These are phyloP conservation scores for Aspergillus leporis DNA, from an alignment of 495 filamentous ascomycete genomes.

Conservation along the genomic window DNA sequence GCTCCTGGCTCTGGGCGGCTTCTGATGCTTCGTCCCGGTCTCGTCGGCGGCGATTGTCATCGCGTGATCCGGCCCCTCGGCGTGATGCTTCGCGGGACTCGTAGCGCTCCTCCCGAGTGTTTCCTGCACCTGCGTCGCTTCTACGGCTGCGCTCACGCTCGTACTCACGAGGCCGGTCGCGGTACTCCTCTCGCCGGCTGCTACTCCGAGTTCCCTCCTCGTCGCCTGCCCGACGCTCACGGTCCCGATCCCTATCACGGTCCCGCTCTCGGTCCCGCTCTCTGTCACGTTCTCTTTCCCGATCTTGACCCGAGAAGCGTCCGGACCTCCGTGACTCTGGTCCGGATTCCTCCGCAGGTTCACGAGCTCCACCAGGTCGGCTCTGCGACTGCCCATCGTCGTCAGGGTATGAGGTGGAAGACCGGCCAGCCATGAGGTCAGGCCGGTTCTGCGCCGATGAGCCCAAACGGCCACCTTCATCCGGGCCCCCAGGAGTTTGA, in stretches of 20 bases:
- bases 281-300: conserved; percentile 35
- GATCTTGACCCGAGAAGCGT: conserved; percentile 27
- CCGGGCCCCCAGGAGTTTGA: conserved; percentile 25
- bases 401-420: conserved; percentile 13
- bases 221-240: conserved; percentile 34
- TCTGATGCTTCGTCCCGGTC: conserved; percentile 39
- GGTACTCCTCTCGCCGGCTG: conserved; percentile 38
- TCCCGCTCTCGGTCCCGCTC: conserved; percentile 33
- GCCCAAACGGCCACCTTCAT: conserved; percentile 25
- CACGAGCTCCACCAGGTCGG: conserved; percentile 27
- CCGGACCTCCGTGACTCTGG: conserved; percentile 30
- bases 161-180: conserved; percentile 35
- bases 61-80: conserved; percentile 36
- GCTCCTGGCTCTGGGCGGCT: conserved; percentile 25
- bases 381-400: conserved; percentile 23
- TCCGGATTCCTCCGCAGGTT: conserved; percentile 35
- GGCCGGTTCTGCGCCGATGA: conserved; percentile 19
- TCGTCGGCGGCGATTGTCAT: conserved; percentile 39
- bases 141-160: conserved; percentile 45
- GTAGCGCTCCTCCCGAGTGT: conserved; percentile 37
- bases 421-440: conserved; percentile 18
- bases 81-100: conserved; percentile 39
- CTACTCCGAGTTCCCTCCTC: conserved; percentile 29
- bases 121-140: conserved; percentile 33
- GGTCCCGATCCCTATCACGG: conserved; percentile 28